phyloP scores from a whole-genome alignment of 2,329 filamentous ascomycete genomes.

The Arthrobotrys conoides region DNA sequence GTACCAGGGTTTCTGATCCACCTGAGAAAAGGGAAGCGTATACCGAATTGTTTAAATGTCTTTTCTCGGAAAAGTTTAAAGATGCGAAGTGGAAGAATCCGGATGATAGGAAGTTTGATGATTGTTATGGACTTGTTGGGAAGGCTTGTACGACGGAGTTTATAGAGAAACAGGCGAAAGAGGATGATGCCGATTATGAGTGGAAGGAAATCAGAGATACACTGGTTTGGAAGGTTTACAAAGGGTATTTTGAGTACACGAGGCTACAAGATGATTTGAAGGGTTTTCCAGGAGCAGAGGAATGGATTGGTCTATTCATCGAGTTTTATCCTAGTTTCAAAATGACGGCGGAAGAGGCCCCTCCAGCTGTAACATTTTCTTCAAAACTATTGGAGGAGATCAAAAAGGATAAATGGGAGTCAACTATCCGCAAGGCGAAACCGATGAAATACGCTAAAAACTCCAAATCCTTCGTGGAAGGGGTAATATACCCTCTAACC shows the following conservation, averaged over 20 bases:
- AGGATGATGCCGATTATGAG: neutral
- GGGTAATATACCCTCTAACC: neutral
- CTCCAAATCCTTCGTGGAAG: neutral
- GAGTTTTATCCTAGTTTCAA: neutral
- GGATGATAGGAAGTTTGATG: neutral
- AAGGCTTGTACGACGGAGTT: constrained; percentile 9
- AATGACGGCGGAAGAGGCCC: neutral
- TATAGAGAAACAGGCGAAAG: neutral
- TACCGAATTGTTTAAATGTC: constrained; percentile 10
- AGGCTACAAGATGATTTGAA: neutral
- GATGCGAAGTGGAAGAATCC: constrained; percentile 15
- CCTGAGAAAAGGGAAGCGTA: constrained; percentile 26
- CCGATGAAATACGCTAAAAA: neutral
- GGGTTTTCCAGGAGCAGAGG: neutral
- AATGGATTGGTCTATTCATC: neutral
- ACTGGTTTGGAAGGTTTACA: neutral
- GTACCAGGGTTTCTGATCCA: constrained; percentile 9
- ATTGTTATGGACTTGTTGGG: constrained; percentile 5
- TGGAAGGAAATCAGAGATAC: neutral
- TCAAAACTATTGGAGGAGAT: neutral
- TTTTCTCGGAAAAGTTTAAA: neutral
- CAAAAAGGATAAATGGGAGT: neutral
- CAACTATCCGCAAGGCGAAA: neutral
- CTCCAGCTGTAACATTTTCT: neutral
- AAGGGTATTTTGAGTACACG: neutral